phyloP scores from a whole-genome alignment of 129 eudicot genomes.

The Chrysanthemum makinoi region DNA sequence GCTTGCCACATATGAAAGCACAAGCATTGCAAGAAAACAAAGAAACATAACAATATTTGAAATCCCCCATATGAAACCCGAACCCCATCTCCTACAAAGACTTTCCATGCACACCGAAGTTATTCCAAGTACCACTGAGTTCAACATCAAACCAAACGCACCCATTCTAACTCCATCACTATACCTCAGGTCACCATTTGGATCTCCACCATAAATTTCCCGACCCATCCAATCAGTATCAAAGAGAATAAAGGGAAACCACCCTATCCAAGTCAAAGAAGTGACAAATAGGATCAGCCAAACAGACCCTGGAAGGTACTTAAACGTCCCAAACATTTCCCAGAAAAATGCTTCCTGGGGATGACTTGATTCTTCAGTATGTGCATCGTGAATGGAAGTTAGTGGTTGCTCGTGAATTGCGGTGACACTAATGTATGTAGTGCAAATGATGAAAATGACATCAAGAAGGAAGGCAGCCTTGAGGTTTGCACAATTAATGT shows the following conservation, averaged over 20 bases:
- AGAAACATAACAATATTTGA: conserved; percentile 81
- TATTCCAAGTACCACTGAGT: conserved; percentile 81
- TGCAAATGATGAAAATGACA: conserved; percentile 55
- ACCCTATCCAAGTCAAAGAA: conserved; percentile 88
- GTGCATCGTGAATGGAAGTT: conserved; percentile 26
- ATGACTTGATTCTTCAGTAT: conserved; percentile 39
- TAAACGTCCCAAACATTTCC: conserved; percentile 91
- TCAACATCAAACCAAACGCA: conserved; percentile 84
- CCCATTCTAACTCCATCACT: conserved; percentile 92
- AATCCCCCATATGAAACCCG: conserved; percentile 90
- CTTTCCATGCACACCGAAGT: conserved; percentile 82
- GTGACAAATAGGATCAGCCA: conserved; percentile 77
- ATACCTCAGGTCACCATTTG: conserved; percentile 66
- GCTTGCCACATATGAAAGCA: conserved; percentile 51
- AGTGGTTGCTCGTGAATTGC: conserved; percentile 74
- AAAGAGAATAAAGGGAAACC: conserved; percentile 95
- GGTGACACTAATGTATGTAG: conserved; percentile 75
- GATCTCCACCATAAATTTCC: conserved; percentile 89
- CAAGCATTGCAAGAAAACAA: conserved; percentile 82
- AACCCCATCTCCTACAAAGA: conserved; percentile 86
- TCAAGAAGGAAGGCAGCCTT: conserved; percentile 90
- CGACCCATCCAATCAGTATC: conserved; percentile 99
- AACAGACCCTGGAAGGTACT: conserved; percentile 64
- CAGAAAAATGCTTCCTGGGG: conserved; percentile 91
- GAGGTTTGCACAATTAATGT: conserved; percentile 82